Evolutionary conservation across 306 rosid genomes (phyloP).

Genomic region (Quercus glauca): DNA sequence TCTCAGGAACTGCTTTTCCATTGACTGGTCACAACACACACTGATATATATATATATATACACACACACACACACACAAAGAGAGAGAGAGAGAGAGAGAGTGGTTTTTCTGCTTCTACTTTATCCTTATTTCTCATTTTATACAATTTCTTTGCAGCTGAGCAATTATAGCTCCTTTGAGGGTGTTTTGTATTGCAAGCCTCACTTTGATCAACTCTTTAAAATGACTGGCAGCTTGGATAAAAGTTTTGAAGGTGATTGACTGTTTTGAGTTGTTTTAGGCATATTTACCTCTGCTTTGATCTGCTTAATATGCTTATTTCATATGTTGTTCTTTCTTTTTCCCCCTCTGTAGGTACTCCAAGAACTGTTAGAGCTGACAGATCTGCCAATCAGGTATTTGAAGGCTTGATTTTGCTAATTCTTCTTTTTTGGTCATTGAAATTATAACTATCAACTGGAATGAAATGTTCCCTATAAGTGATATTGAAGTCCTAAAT

Average conservation of each 20-base stretch:
- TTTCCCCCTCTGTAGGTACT: conserved; percentile 40
- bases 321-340: conserved; percentile 7
- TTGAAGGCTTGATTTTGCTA: conserved; percentile 1
- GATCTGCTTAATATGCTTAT: not conserved
- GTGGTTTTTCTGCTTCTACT: not conserved
- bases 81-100: not conserved
- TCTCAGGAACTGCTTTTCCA: not conserved
- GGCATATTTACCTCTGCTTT: conserved; percentile 5
- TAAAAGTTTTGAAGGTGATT: conserved; percentile 86
- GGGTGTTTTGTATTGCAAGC: conserved; percentile 89
- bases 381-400: conserved; percentile 71
- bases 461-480: conserved; percentile 1
- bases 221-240: conserved; percentile 96
- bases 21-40: not conserved
- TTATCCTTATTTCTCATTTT: conserved; percentile 11
- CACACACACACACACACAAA: fast-evolving
- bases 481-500: not conserved
- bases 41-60: not conserved
- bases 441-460: not conserved
- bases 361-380: conserved; percentile 60
- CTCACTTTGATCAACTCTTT: conserved; percentile 88
- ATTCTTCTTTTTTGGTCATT: not conserved
- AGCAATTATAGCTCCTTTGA: conserved; percentile 83
- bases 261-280: conserved; percentile 1
- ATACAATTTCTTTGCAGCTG: conserved; percentile 50